These are phyloP conservation scores for Agrocybe chaxingu DNA, from an alignment of 768 basidiomycete species.

Conservation along the genomic window DNA sequence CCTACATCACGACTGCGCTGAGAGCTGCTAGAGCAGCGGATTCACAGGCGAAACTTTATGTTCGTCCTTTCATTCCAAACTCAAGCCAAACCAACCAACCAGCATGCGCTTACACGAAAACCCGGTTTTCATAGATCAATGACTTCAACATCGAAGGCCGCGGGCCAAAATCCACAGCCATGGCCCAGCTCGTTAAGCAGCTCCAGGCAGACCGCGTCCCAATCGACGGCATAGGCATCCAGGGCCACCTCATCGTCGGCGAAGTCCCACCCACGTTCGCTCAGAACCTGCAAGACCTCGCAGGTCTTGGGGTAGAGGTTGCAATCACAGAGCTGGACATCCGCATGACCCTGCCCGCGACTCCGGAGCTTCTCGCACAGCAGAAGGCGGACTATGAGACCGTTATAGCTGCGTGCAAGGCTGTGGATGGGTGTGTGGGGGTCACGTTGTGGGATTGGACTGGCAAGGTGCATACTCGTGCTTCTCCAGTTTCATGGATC, in stretches of 20 bases:
- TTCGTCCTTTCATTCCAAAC: constrained; percentile 15
- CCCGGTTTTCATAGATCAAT: constrained; percentile 21
- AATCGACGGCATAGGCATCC: constrained; percentile 56
- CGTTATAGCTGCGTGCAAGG: constrained; percentile 50
- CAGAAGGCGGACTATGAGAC: constrained; percentile 53
- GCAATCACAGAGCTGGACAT: constrained; percentile 67
- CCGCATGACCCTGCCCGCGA: constrained; percentile 50
- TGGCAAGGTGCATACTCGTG: constrained; percentile 26
- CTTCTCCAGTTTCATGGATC: not conserved
- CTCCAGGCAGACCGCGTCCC: constrained; percentile 43
- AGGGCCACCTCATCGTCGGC: constrained; percentile 57
- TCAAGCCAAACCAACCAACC: no score
- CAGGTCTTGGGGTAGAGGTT: constrained; percentile 57
- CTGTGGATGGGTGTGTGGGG: constrained; percentile 34
- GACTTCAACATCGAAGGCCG: constrained; percentile 35
- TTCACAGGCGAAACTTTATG: constrained; percentile 50
- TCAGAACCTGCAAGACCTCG: constrained; percentile 45
- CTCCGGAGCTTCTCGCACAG: constrained; percentile 40
- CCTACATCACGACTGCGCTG: constrained; percentile 48
- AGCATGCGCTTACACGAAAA: no score
- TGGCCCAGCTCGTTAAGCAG: constrained; percentile 44
- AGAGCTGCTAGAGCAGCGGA: constrained; percentile 48
- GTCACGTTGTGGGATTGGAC: constrained; percentile 41
- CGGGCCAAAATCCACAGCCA: constrained; percentile 53
- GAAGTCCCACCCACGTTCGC: constrained; percentile 43